Conservation (phyloP, 2,329 filamentous ascomycete species). For the Calcarisporium arbuscula region DNA sequence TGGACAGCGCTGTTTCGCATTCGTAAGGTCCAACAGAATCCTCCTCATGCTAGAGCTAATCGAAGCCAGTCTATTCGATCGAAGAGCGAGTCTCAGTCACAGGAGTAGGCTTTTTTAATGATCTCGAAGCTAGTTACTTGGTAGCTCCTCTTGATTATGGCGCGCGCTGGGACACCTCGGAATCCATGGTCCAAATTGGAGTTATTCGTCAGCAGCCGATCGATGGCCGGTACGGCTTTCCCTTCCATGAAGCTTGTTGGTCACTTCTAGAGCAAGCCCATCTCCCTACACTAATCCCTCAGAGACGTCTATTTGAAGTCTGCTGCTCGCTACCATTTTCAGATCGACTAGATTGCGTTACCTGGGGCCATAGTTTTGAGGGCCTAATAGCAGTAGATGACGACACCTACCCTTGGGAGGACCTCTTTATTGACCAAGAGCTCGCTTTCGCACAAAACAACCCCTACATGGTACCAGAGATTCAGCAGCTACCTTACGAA, state of each 20-base stretch:
- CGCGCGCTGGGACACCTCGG: slow-evolving; percentile 8
- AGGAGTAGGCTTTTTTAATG: slow-evolving; percentile 5
- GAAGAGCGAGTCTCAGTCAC: slow-evolving; percentile 6
- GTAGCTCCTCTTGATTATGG: slow-evolving; percentile 6
- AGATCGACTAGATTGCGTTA: slow-evolving; percentile 1
- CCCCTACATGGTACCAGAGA: slow-evolving; percentile 6
- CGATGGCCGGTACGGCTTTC: slow-evolving; percentile 9
- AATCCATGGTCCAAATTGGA: slow-evolving; percentile 2
- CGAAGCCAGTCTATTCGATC: slow-evolving; percentile 8
- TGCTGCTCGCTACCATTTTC: slow-evolving; percentile 9
- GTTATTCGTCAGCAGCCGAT: slow-evolving; percentile 3
- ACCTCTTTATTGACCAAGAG: slow-evolving; percentile 6
- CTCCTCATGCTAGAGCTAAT: slow-evolving; percentile 1
- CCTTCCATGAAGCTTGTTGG: slow-evolving; percentile 12
- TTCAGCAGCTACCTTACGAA: slow-evolving; percentile 8
- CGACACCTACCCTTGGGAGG: slow-evolving; percentile 8
- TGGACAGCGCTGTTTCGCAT: slow-evolving; percentile 9
- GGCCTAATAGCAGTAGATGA: slow-evolving; percentile 4
- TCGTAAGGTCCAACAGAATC: slow-evolving; percentile 3
- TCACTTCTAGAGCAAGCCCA: slow-evolving; percentile 7
- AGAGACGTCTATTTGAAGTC: slow-evolving; percentile 6
- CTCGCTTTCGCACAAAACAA: slow-evolving; percentile 1
- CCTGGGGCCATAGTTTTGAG: slow-evolving; percentile 8
- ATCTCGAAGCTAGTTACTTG: slow-evolving; percentile 2
- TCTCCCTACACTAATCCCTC: slow-evolving; percentile 4